Conservation (phyloP, 148 eudicot genomes). For the Pouteria glomerata region DNA sequence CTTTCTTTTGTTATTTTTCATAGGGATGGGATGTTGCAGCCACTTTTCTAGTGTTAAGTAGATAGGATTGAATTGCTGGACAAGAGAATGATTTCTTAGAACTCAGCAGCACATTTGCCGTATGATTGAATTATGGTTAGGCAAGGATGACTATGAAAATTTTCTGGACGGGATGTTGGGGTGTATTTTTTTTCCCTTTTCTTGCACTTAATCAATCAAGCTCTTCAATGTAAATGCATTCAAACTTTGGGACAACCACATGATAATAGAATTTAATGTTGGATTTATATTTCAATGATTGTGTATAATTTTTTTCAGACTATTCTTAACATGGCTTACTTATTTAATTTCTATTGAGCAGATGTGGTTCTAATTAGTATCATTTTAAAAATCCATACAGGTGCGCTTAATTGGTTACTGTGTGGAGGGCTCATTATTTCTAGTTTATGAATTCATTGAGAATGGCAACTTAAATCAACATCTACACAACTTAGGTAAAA, state of each 20-base stretch:
- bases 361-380: too few relatives aligned
- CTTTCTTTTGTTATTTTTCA: neutral
- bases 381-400: constrained; percentile 21
- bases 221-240: neutral
- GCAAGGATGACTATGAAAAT: too few relatives aligned
- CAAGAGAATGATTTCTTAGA: neutral
- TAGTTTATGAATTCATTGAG: constrained; percentile 62
- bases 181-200: neutral
- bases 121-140: too few relatives aligned
- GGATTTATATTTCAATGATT: neutral
- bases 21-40: neutral
- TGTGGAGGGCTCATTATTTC: constrained; percentile 51
- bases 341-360: neutral
- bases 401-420: constrained; percentile 69
- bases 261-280: neutral
- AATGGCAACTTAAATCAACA: constrained; percentile 67
- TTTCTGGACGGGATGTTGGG: neutral
- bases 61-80: neutral
- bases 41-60: neutral
- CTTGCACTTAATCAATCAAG: neutral
- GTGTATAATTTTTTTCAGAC: neutral
- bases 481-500: constrained; percentile 45
- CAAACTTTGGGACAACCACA: too few relatives aligned
- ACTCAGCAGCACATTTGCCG: neutral
- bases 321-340: neutral